Evolutionary conservation across 129 eudicot genomes (phyloP).

Genomic region (Sambucus nigra): DNA sequence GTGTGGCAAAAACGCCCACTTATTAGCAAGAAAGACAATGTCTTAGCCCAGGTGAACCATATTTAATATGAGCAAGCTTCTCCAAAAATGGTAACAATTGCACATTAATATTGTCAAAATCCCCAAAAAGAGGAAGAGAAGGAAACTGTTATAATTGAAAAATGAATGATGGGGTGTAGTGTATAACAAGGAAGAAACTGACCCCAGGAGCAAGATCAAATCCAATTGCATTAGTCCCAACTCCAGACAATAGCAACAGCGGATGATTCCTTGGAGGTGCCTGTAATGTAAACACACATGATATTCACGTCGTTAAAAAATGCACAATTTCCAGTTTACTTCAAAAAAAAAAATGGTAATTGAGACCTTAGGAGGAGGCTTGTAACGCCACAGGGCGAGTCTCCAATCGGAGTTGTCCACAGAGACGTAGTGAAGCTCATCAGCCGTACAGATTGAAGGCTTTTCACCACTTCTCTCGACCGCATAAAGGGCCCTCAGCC

Average conservation of each 20-base stretch:
- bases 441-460: conserved; percentile 74
- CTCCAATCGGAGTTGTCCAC: conserved; percentile 58
- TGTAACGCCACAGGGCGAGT: conserved; percentile 82
- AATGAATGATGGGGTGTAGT: too few species aligned
- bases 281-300: conserved; percentile 22
- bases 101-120: too few species aligned
- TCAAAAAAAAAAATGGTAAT: background rate
- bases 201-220: conserved; percentile 82
- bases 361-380: conserved; percentile 49
- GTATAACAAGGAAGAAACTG: conserved; percentile 9
- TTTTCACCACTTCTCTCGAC: conserved; percentile 13
- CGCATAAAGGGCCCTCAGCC: conserved; percentile 7
- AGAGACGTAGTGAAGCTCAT: conserved; percentile 70
- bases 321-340: too few species aligned
- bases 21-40: too few species aligned
- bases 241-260: conserved; percentile 57
- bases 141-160: background rate
- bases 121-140: background rate
- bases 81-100: too few species aligned
- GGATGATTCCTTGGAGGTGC: conserved; percentile 68
- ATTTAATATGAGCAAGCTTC: too few species aligned
- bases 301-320: too few species aligned
- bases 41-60: too few species aligned
- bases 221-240: conserved; percentile 84
- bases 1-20: too few species aligned